A percentile compares a stretch with the other conserved stretches of the same genome.
Conservation (phyloP, 1,284 basidiomycete species). For the Rhodotorula sp. region DNA sequence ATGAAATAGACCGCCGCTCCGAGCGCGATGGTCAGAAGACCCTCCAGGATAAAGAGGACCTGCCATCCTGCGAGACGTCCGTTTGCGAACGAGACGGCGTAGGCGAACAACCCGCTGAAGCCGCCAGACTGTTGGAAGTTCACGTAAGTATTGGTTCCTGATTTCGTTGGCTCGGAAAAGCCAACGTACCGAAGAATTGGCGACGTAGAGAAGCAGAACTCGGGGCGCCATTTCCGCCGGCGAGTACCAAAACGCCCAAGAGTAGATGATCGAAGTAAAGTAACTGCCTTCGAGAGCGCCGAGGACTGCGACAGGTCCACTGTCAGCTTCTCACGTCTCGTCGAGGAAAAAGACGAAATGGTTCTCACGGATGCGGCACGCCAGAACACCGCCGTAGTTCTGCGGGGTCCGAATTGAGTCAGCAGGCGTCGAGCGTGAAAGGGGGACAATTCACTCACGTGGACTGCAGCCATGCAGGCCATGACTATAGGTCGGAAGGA, state of each 20-base stretch:
- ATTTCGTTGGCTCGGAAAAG: background rate
- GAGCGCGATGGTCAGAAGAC: slow-evolving; percentile 7
- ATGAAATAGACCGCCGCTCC: slow-evolving; percentile 12
- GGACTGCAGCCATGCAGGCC: slow-evolving; percentile 11
- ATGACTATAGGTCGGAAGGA: background rate
- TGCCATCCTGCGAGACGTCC: slow-evolving; percentile 12
- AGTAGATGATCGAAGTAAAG: slow-evolving; percentile 11
- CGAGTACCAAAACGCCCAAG: slow-evolving; percentile 13
- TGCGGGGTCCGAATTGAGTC: no score
- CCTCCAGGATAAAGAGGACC: slow-evolving; percentile 19
- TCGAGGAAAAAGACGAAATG: background rate
- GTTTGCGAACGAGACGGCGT: slow-evolving; percentile 10
- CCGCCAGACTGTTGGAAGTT: background rate
- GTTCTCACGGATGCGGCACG: slow-evolving; percentile 8
- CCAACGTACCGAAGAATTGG: slow-evolving; percentile 4
- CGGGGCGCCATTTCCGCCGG: slow-evolving; percentile 12
- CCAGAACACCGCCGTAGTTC: slow-evolving; percentile 11
- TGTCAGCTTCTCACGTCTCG: background rate
- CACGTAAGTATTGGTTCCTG: no score
- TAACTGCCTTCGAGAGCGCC: slow-evolving; percentile 16
- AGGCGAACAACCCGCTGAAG: slow-evolving; percentile 16
- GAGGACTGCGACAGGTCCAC: background rate
- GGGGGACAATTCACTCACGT: no score
- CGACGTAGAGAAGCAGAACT: slow-evolving; percentile 17
- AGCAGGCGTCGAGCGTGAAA: no score